Base-by-base conservation (phyloP, 139 green algal species). In the Haematococcus lacustris region DNA sequence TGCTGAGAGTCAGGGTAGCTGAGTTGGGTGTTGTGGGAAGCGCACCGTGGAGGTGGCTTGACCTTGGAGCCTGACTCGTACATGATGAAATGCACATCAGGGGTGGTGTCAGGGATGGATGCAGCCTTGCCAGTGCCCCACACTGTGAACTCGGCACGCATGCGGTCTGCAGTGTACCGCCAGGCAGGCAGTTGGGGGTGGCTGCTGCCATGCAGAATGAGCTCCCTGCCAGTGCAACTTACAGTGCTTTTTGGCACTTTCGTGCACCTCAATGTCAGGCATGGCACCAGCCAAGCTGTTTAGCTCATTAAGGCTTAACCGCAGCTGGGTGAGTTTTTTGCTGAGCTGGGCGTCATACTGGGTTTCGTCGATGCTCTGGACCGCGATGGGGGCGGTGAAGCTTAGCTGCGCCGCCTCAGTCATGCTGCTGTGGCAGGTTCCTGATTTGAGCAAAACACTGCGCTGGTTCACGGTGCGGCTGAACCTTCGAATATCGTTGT, bases 311-410 rank as follows among this genome's bases (percentile, higher is more conserved):
- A n/a, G n/a, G n/a, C n/a, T n/a, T n/a, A n/a, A n/a, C n/a, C n/a
- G n/a, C n/a, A n/a, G n/a, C n/a, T n/a, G n/a, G n/a, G n/a, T n/a
- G n/a, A n/a, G n/a, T 71, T 93, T 93, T 26, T 47, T 73, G 32
- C 73, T 72, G 32, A 93, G 78, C 73, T 91, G 88, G 34, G 77
- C 47, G 3, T 80, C 85, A 73, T 93, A 93, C 23, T 66, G 39
- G 17, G 68, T 70, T 28, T 72, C 57, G 64, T 59, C 53, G 13
- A 83, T 70, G 38, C 35, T 33, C 7, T 66, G 59, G 4, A 76
- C 71, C 26, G 38, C 39, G 2, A 60, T 63, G 2, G 71, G 59
- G 13, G 59, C 26, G 3, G 71, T 78, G 51, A 78, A 74, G 38
- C 34, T 41, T 57, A 50, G 60, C 2, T 39, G 13, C 7, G 28